Evolutionary conservation across 176 grass and related monocot species (phyloP), one percentile per base, ranked within the genome.

Genomic region (Paspalum vaginatum): DNA sequence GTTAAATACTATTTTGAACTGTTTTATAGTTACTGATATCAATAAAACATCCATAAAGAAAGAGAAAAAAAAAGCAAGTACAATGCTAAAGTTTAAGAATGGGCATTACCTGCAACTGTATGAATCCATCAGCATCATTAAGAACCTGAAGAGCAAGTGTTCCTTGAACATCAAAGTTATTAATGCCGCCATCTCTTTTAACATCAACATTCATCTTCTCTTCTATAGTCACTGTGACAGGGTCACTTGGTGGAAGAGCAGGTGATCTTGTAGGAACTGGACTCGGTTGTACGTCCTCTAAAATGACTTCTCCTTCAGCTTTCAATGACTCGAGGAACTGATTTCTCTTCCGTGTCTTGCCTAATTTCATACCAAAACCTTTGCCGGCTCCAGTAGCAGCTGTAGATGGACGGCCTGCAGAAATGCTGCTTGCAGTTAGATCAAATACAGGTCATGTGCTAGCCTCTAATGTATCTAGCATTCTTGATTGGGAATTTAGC

Each of bases 281-380:
- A 73, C 77, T 89, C 67, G 85, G 50, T 77, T 91, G 92, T 50
- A 77, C 92, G 82, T 95, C 93, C 79, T 95, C 93, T 77, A 88
- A 89, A 77, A 95, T 95, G 45, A 92, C 85, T 68, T 95, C 93
- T 83, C 93, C 93, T 90, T 92, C 93, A 68, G 91, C 91, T 89
- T 97, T 89, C 74, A 97, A 81, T 52, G 91, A 93, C 78, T 97
- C 88, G 13, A 97, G 83, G 77, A 97, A 93, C 39, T 97, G 94
- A 83, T 97, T 97, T 7, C 88, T 88, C 74, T 85, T 93, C 60
- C 93, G 88, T 38, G 70, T 91, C 81, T 97, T 93, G 9, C 91
- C 86, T 76, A 97, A 78, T 76, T 97, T 86, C 94, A 97, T 97
- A 79, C 94, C 91, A n/a, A 89, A 32, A 78, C 91, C 94, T 91